Conservation (phyloP, 257 asterid species). For the Nicotiana sylvestris region DNA sequence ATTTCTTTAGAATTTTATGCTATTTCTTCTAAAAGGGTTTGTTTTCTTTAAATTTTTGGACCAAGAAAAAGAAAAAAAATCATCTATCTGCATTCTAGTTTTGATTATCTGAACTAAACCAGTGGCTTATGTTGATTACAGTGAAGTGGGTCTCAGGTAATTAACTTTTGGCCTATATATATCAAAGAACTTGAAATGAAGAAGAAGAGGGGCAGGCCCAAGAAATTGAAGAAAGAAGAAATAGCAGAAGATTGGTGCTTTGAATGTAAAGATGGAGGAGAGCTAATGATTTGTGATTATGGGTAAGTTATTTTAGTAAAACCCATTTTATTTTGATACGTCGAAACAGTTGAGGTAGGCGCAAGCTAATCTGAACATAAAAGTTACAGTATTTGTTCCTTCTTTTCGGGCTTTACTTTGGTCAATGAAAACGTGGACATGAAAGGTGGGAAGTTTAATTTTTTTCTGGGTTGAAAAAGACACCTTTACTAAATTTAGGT, state of each 20-base stretch:
- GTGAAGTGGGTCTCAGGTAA: background rate
- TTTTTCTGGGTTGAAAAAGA: background rate
- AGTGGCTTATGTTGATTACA: background rate
- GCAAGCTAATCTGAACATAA: background rate
- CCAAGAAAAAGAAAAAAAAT: background rate
- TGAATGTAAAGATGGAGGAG: slow-evolving; percentile 79
- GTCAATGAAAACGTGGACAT: slow-evolving; percentile 11
- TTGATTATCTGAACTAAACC: background rate
- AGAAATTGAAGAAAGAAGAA: slow-evolving; percentile 37
- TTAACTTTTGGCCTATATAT: background rate
- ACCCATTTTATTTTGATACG: background rate
- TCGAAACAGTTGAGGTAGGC: background rate
- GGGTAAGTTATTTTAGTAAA: slow-evolving; percentile 23
- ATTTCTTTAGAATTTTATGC: background rate
- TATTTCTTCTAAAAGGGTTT: background rate
- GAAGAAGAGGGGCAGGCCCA: slow-evolving; percentile 34
- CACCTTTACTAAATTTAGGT: background rate
- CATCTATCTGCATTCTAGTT: background rate
- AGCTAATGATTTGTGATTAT: slow-evolving; percentile 59
- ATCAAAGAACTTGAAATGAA: background rate
- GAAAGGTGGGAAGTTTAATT: background rate
- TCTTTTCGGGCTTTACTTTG: background rate
- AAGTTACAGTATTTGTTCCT: background rate
- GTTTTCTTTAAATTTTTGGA: too few species aligned
- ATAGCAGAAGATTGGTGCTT: slow-evolving; percentile 73